A percentile compares a stretch with the other conserved stretches of the same genome.
Conservation (phyloP, 2,329 filamentous ascomycete genomes). For the Penicillium sp. region DNA sequence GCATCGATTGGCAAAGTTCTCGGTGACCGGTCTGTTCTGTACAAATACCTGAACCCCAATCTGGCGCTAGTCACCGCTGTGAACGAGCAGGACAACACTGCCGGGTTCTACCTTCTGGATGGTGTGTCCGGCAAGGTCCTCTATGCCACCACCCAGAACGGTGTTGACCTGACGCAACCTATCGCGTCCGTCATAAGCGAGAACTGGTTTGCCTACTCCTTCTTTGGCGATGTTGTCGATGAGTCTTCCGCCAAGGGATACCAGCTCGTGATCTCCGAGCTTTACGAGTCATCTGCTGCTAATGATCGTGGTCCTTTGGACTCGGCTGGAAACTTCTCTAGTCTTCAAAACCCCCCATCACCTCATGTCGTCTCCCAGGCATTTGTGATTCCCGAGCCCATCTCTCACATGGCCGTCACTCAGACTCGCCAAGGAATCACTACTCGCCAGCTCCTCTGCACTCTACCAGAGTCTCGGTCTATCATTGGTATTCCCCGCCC, state of each 20-base stretch:
- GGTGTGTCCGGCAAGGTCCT: conserved; percentile 81
- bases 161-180: conserved; percentile 70
- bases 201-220: conserved; percentile 93
- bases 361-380: conserved; percentile 78
- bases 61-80: conserved; percentile 72
- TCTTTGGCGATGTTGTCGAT: conserved; percentile 58
- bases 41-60: conserved; percentile 95
- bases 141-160: conserved; percentile 66
- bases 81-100: conserved; percentile 53
- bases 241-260: conserved; percentile 68
- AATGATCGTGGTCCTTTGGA: conserved; percentile 83
- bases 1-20: conserved; percentile 94
- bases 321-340: conserved; percentile 70
- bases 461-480: conserved; percentile 69
- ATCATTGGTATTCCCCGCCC: conserved; percentile 77
- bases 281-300: conserved; percentile 80
- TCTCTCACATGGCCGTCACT: conserved; percentile 77
- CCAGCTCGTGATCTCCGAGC: conserved; percentile 79
- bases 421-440: conserved; percentile 92
- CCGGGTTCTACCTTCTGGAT: conserved; percentile 79
- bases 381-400: conserved; percentile 76
- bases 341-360: conserved; percentile 61
- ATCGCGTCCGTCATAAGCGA: conserved; percentile 80
- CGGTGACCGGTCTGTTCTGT: conserved; percentile 86
- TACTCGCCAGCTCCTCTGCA: conserved; percentile 75